These are phyloP conservation scores for Sclerotinia sclerotiorum DNA, from an alignment of 2,329 filamentous ascomycete genomes.

Conservation along the genomic window DNA sequence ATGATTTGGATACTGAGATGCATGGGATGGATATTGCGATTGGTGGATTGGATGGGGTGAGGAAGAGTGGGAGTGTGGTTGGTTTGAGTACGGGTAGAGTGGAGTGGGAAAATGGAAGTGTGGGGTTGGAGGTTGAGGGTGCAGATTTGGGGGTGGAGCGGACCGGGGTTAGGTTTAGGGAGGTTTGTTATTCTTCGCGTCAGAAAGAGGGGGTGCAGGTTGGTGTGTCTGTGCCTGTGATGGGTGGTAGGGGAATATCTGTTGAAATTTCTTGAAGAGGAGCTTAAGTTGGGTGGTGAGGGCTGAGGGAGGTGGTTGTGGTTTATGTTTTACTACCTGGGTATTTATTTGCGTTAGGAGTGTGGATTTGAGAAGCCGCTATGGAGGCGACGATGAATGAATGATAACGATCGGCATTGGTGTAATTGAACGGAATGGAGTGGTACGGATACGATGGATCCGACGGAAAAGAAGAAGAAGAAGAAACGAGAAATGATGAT, in stretches of 20 bases:
- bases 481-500: neutral
- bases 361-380: no score
- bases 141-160: neutral
- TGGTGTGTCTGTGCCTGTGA: neutral
- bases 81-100: neutral
- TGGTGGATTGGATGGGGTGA: neutral
- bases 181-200: conserved; percentile 13
- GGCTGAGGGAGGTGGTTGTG: neutral
- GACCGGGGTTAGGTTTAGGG: neutral
- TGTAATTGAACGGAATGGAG: neutral
- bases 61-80: conserved; percentile 10
- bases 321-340: neutral
- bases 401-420: neutral
- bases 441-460: neutral
- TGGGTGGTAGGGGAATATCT: conserved; percentile 1
- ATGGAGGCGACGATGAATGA: neutral
- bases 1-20: neutral
- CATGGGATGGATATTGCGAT: conserved; percentile 1
- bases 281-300: neutral
- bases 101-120: neutral
- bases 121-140: neutral
- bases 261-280: conserved; percentile 11
- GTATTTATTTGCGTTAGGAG: neutral
- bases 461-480: neutral
- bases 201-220: neutral